A percentile compares a stretch with the other conserved stretches of the same genome.
These are phyloP conservation scores for Pichia sp. DNA, from an alignment of 1,139 yeast species.

Conservation along the genomic window DNA sequence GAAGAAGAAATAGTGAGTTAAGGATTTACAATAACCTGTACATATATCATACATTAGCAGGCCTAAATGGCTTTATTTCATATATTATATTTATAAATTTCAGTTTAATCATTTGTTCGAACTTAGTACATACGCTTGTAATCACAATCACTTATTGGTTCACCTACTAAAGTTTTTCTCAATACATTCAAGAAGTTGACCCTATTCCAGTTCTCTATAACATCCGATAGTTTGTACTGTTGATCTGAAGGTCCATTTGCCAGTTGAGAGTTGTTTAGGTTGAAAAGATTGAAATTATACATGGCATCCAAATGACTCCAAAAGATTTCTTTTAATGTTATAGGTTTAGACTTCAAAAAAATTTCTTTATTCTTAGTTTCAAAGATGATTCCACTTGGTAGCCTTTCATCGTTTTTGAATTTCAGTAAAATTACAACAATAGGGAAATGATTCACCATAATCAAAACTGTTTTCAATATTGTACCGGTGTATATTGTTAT, in stretches of 20 bases:
- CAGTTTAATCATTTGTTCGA: too few species aligned
- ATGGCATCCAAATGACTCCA: slow-evolving; percentile 24
- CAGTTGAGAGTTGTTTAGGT: slow-evolving; percentile 14
- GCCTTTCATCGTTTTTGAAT: slow-evolving; percentile 70
- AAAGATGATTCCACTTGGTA: slow-evolving; percentile 82
- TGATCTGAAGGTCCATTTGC: neutral
- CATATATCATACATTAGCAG: neutral
- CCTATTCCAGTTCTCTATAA: slow-evolving; percentile 23
- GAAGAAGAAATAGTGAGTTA: slow-evolving; percentile 19
- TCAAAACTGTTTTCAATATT: slow-evolving; percentile 51
- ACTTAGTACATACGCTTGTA: slow-evolving; percentile 26
- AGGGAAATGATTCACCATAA: slow-evolving; percentile 77
- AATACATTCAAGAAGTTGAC: slow-evolving; percentile 17
- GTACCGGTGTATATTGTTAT: slow-evolving; percentile 44
- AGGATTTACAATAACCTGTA: neutral
- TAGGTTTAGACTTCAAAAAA: slow-evolving; percentile 19
- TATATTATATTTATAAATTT: too few species aligned
- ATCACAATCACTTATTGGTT: slow-evolving; percentile 23
- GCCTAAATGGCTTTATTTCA: too few species aligned
- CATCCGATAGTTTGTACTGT: slow-evolving; percentile 10
- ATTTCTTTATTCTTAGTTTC: slow-evolving; percentile 21
- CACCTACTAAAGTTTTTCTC: slow-evolving; percentile 23
- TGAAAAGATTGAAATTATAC: slow-evolving; percentile 24
- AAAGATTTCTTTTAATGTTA: slow-evolving; percentile 20
- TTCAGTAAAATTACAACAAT: slow-evolving; percentile 72